A percentile compares a stretch with the other conserved stretches of the same genome.
Conservation (phyloP, 192 early-diverging fungal species). For the Rhizophlyctis rosea region DNA sequence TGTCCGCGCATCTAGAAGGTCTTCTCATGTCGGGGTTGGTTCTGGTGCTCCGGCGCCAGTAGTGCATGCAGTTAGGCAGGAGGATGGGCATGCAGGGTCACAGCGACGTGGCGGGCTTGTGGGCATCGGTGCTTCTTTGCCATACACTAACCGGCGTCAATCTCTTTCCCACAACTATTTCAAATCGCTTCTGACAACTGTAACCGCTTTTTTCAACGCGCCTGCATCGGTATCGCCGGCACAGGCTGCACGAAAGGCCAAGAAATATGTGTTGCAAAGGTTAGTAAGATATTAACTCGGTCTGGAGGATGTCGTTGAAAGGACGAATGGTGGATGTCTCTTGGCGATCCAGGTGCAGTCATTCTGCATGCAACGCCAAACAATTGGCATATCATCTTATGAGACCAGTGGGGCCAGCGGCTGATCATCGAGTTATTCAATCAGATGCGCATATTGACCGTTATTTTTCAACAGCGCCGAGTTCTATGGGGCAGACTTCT, state of each 20-base stretch:
- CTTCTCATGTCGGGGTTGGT: background rate
- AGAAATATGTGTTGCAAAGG: slow-evolving; percentile 7
- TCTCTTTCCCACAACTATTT: background rate
- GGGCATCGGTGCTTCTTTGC: no score
- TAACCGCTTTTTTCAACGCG: slow-evolving; percentile 9
- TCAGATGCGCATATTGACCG: background rate
- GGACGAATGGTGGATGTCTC: background rate
- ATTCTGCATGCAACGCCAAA: background rate
- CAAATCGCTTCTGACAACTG: slow-evolving; percentile 9
- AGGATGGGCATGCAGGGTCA: background rate
- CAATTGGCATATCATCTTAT: background rate
- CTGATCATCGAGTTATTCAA: background rate
- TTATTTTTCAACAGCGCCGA: slow-evolving; percentile 17
- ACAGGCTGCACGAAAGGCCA: slow-evolving; percentile 1
- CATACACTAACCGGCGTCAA: slow-evolving; percentile 3
- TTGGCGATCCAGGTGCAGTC: background rate
- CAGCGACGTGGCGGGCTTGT: no score
- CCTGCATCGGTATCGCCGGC: background rate
- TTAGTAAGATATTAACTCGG: slow-evolving; percentile 7
- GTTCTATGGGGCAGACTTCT: slow-evolving; percentile 43
- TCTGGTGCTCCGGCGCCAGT: no score
- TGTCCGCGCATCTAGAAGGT: no score
- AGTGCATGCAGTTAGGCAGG: background rate
- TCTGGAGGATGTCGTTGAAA: background rate
- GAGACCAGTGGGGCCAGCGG: background rate